Percentiles rank a stretch among this genome's conserved stretches.
Evolutionary conservation across 1,139 yeast species (phyloP).

Genomic region (Yamadazyma sp.): DNA sequence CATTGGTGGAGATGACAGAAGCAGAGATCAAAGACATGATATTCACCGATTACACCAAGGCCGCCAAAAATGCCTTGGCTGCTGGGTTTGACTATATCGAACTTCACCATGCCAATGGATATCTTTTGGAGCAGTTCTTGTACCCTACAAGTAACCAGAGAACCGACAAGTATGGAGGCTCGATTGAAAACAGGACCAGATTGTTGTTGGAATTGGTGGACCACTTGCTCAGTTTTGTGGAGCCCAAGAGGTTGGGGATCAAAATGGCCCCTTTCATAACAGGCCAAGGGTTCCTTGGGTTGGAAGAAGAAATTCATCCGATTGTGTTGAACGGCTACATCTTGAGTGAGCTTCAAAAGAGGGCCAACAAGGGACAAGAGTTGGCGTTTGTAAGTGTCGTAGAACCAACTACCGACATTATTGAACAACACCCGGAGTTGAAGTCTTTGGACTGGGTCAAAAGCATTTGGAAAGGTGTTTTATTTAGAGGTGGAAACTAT

Average conservation of each 20-base stretch:
- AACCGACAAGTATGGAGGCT: constrained; percentile 68
- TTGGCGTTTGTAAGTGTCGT: constrained; percentile 54
- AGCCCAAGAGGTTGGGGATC: constrained; percentile 53
- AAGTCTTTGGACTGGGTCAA: constrained; percentile 28
- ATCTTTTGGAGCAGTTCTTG: constrained; percentile 62
- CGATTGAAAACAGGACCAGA: constrained; percentile 64
- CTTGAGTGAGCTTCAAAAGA: constrained; percentile 34
- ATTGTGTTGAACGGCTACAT: constrained; percentile 31
- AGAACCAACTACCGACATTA: constrained; percentile 33
- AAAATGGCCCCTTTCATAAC: constrained; percentile 63
- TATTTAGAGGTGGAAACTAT: constrained; percentile 49
- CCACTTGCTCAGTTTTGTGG: constrained; percentile 45
- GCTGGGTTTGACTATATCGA: constrained; percentile 76
- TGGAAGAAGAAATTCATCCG: constrained; percentile 36
- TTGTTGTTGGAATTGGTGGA: constrained; percentile 58
- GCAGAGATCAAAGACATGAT: constrained; percentile 46
- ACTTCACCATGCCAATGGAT: constrained; percentile 70
- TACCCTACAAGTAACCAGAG: constrained; percentile 50
- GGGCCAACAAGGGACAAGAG: constrained; percentile 39
- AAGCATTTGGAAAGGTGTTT: constrained; percentile 48
- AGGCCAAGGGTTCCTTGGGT: constrained; percentile 41
- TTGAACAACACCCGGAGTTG: constrained; percentile 11
- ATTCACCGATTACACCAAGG: constrained; percentile 33
- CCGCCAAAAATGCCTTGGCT: constrained; percentile 48
- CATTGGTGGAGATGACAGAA: constrained; percentile 40